Percentiles rank a stretch among this genome's conserved stretches.
phyloP scores from a whole-genome alignment of 2,329 filamentous ascomycete species.

The Xylariaceae sp. region DNA sequence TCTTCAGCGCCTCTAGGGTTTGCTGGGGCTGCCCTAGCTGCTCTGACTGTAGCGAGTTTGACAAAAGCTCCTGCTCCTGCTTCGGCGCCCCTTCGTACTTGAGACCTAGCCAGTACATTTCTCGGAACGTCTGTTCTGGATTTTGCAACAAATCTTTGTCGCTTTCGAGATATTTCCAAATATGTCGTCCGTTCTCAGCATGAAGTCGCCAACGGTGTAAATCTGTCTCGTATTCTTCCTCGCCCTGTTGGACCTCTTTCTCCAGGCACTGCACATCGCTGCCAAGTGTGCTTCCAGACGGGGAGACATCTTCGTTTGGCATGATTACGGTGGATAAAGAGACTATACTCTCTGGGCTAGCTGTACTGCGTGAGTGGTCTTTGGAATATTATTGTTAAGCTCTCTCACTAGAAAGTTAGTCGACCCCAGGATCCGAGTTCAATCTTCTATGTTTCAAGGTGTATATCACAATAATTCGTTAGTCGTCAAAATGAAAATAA shows the following conservation, averaged over 20 bases:
- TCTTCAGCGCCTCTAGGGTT: background rate
- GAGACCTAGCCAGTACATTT: constrained; percentile 15
- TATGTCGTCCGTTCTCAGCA: constrained; percentile 10
- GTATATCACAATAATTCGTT: too few species aligned
- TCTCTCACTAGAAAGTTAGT: background rate
- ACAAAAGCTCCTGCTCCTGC: background rate
- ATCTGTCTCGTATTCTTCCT: constrained; percentile 3
- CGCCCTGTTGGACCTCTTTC: background rate
- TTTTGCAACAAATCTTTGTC: background rate
- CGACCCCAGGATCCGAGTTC: too few species aligned
- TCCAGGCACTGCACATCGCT: background rate
- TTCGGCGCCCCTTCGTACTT: background rate
- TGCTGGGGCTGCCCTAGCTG: background rate
- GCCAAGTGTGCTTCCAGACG: background rate
- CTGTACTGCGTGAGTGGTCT: background rate
- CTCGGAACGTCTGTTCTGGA: constrained; percentile 2
- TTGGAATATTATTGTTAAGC: background rate
- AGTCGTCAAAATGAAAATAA: too few species aligned
- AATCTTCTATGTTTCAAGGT: too few species aligned
- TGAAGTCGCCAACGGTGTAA: constrained; percentile 7
- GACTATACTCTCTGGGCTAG: background rate
- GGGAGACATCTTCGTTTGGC: background rate
- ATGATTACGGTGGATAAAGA: background rate
- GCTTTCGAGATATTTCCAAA: constrained; percentile 10
- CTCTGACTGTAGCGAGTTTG: background rate